Evolutionary conservation across 2,329 filamentous ascomycete genomes (phyloP), one percentile per base, ranked within the genome.

Genomic region (Beauveria australis): DNA sequence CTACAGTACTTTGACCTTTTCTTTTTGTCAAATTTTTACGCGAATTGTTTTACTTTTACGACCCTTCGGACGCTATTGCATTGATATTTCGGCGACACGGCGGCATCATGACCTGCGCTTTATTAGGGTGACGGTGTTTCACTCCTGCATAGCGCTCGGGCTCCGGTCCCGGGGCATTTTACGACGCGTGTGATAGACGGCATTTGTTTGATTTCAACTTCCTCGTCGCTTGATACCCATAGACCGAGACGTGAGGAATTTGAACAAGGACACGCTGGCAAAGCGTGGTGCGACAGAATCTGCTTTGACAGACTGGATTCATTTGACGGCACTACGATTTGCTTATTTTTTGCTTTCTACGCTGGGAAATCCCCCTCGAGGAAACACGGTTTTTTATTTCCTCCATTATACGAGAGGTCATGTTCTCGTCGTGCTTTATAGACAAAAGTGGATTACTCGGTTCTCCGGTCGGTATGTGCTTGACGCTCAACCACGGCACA

Each of bases 381-480:
- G 70, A 69, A 73, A 71, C 68, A 73, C 73, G 72, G 47, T 59
- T 62, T 47, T 57, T 59, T n/a, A 59, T 72, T 70, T 70, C 41
- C 57, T 59, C 70, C 67, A 68, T 73, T 75, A 73, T 71, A 69
- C 73, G 73, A 76, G 73, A 76, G 71, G 73, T 76, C 74, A 73
- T 76, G 74, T 70, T 72, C 73, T 76, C 74, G 74, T 73, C 74
- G 73, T 74, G 70, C 72, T 66, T 73, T 76, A 81, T 85, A 85
- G 82, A 85, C 79, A 84, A 84, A 85, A 84, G 80, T 80, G 81
- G 81, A 82, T 83, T 83, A 82, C 80, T 84, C 81, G 76, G 79
- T 80, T 81, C 75, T 82, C 78, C 79, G 74, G 78, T 78, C 72
- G 63, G 65, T 63, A 71, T 59, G 68, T 69, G 73, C 74, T 74